phyloP scores from a whole-genome alignment of 169 alveolate species.

The Plasmodium berghei region DNA sequence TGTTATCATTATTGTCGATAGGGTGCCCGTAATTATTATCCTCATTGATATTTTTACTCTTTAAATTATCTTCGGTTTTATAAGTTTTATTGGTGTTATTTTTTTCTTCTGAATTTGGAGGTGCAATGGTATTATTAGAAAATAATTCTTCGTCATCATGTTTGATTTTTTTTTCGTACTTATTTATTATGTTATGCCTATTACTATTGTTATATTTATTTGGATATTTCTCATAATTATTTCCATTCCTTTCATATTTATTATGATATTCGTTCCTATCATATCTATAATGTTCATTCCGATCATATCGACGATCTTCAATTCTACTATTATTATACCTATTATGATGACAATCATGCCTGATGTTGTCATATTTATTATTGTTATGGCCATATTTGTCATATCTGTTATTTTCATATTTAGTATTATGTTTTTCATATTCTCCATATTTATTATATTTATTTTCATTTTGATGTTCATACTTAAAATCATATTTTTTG shows the following conservation, averaged over 20 bases:
- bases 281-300: not conserved
- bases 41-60: not conserved
- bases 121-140: not conserved
- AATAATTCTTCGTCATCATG: not conserved
- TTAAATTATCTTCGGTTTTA: not conserved
- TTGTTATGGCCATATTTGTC: not conserved
- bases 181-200: not conserved
- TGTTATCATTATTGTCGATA: not conserved
- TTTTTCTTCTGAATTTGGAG: not conserved
- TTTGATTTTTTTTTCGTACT: not conserved
- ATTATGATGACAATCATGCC: not conserved
- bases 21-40: not conserved
- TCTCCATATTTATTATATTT: slow-evolving; percentile 9
- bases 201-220: not conserved
- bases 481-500: not conserved
- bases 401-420: not conserved
- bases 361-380: not conserved
- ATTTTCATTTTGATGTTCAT: not conserved
- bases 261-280: not conserved
- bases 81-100: not conserved
- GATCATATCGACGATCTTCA: not conserved
- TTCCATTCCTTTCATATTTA: not conserved
- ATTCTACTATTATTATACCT: slow-evolving; percentile 3
- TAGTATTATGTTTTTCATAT: not conserved
- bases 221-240: not conserved